Evolutionary conservation across 2,329 filamentous ascomycete species (phyloP).

Genomic region (Colletotrichum sojae): DNA sequence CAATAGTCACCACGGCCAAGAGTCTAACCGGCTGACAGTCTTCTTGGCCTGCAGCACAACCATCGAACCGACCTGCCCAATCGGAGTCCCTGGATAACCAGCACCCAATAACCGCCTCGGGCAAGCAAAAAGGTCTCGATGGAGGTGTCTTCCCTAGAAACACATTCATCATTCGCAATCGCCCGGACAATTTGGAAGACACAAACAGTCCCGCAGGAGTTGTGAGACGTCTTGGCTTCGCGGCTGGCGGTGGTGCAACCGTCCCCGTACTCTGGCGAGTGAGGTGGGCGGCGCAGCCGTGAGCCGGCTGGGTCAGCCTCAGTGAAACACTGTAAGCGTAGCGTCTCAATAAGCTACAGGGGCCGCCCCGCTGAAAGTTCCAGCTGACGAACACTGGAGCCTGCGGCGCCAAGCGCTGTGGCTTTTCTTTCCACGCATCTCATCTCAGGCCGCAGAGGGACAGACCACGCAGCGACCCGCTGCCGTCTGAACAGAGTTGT

Average conservation of each 20-base stretch:
- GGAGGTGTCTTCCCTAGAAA: neutral
- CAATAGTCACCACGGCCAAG: no score
- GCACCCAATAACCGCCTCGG: neutral
- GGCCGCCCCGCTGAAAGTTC: conserved; percentile 20
- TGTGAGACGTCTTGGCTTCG: neutral
- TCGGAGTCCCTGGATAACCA: neutral
- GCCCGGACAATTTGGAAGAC: neutral
- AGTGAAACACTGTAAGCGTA: neutral
- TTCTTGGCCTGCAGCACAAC: neutral
- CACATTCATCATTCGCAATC: neutral
- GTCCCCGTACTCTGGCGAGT: neutral
- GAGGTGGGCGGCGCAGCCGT: neutral
- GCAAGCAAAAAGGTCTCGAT: neutral
- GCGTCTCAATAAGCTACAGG: conserved; percentile 19
- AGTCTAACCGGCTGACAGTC: neutral
- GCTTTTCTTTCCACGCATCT: neutral
- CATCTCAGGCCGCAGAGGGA: neutral
- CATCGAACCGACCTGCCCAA: neutral
- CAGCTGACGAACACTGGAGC: neutral
- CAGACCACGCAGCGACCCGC: conserved; percentile 25
- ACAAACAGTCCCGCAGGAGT: neutral
- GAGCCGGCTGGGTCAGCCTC: neutral
- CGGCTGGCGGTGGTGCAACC: neutral
- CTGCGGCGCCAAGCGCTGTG: neutral
- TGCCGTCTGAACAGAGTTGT: conserved; percentile 33